These are phyloP conservation scores for Candida taoyuanica DNA, from an alignment of 805 yeast species.

Conservation along the genomic window DNA sequence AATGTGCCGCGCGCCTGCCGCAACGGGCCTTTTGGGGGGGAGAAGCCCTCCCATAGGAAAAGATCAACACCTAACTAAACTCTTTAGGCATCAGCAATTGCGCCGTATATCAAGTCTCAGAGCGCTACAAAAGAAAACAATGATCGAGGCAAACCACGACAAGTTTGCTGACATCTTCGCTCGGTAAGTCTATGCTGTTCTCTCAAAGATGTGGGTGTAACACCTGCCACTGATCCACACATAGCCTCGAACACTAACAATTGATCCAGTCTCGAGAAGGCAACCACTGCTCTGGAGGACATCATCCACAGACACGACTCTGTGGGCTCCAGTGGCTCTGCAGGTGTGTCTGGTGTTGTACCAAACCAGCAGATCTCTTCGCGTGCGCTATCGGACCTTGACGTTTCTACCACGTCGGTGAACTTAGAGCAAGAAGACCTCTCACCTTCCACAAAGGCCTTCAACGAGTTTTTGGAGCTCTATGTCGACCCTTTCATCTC, in stretches of 20 bases:
- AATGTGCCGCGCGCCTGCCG: no score
- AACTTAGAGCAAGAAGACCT: constrained; percentile 12
- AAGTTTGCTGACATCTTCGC: constrained; percentile 16
- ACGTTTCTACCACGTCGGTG: constrained; percentile 10
- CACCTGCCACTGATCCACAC: background rate
- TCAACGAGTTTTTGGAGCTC: constrained; percentile 48
- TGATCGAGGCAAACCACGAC: constrained; percentile 17
- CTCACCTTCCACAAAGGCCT: constrained; percentile 43
- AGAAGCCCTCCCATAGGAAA: no score
- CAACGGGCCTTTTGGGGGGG: no score
- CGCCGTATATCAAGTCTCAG: no score
- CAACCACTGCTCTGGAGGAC: constrained; percentile 25
- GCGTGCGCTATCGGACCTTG: constrained; percentile 10
- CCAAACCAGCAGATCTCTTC: constrained; percentile 2
- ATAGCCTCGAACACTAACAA: no score
- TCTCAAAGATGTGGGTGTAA: background rate
- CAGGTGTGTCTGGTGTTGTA: constrained; percentile 2
- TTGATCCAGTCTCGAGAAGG: constrained; percentile 25
- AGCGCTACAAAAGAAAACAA: background rate
- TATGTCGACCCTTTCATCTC: constrained; percentile 57
- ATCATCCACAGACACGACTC: constrained; percentile 22
- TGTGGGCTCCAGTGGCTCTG: background rate
- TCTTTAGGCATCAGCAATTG: no score
- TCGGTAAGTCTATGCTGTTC: constrained; percentile 12
- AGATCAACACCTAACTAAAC: background rate